Base-by-base conservation (phyloP, 345 rosid species). In the Murraya paniculata region DNA sequence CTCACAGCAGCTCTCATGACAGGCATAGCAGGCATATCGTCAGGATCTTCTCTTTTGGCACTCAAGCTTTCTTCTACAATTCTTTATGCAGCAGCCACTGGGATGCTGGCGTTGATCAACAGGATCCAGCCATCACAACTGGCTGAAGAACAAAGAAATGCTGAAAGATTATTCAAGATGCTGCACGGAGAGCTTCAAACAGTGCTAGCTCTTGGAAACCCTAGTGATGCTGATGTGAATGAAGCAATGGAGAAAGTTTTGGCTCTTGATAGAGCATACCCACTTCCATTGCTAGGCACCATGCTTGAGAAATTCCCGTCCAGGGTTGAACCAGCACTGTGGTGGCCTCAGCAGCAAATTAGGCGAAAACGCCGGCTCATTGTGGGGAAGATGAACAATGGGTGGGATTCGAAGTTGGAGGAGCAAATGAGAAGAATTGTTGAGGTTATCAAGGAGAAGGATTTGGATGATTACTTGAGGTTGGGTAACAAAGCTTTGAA, bases 91-190 rank as follows among this genome's bases (percentile, higher is more conserved):
- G 79, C 90, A 25, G 88, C 88, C 27, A 74, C 90, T 0, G 83
- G 79, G 3, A 73, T 88, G 87, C 64, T 88, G 87, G 69, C 64
- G 5, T 39, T 86, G 53, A 81, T 74, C 88, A 88, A 91, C 83
- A 81, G 62, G 39, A 78, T 91, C 79, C 91, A 88, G 19, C 93
- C 95, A 6, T 89, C 95, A 13, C 91, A 91, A 35, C 82, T 91
- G 3, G 89, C 88, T 0, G 92, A 89, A 71, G 91, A 91, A 78
- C 93, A 87, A 64, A 85, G 91, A 71, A 89, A 84, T 41, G 91
- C 91, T 0, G 56, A 84, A 1, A 85, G 91, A 59, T 60, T 89
- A 68, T 89, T 88, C 77, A 88, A 83, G 79, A 86, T 87, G 81
- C 86, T 88, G 24, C 86, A 76, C 4, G 55, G n/a, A 18, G 85